Evolutionary conservation across 73 alveolate species (phyloP), one percentile per base, ranked within the genome.

Genomic region (Paramecium octaurelia): DNA sequence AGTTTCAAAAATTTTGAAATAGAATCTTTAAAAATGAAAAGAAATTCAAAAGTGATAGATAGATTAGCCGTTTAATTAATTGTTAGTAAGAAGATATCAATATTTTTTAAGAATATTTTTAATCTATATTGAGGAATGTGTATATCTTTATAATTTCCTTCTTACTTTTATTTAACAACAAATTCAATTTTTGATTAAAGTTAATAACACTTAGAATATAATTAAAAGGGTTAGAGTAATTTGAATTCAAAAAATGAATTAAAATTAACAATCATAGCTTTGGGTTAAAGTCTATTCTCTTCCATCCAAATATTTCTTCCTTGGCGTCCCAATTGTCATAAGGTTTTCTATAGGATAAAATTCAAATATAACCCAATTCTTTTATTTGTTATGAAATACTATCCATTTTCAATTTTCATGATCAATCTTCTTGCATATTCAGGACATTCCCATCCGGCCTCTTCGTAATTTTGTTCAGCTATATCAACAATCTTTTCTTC

Each of bases 391-490:
- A 80, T 18, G 27, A 44, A 80, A 80, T 80, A 44, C 21, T 18
- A 42, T 31, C 75, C 75, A 42, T 80, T 21, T 46, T 80, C 58
- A 18, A 44, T 80, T 27, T 80, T 20, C 50, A 80, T 4, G 23
- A 44, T 24, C 7, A 80, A 31, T 46, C 91, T 80, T 80, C 91
- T 80, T 21, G 76, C 27, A 80, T 80, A 80, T 42, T 80, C 48
- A 1, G 70, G 76, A 64, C 76, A 44, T 44, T 80, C 91, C 91
- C 91, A 80, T 20, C 91, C 91, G 3, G n/a, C 75, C 29, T 80
- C 91, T 43, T 80, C 91, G 12, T 80, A 80, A 80, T 80, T 80
- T 23, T 80, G 18, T 80, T 80, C 91, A 44, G 91, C 91, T 20
- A 80, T 80, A 48, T 80, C 91, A 27, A 80, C 57, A 44, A 24